Evolutionary conservation across 116 monocot genomes (phyloP), one percentile per base, ranked within the genome.

Genomic region (Posidonia oceanica): DNA sequence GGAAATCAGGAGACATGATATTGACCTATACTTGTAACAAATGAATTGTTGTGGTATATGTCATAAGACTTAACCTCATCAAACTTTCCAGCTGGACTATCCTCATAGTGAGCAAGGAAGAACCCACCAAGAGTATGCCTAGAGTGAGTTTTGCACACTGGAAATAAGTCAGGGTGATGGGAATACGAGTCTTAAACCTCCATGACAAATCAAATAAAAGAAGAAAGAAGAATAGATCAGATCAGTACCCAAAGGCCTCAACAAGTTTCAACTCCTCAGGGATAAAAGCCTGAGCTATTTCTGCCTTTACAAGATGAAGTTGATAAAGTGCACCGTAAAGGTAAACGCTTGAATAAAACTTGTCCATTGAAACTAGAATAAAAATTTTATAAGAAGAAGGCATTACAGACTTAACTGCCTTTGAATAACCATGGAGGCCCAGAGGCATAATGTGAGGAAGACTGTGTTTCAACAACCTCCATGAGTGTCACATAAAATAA

Each of bases 21-120:
- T 36, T 63, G 6, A 6, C 14, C 5, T 36, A 8, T 22, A 67
- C 15, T 1, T 2, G 2, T 58, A 13, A 21, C 58, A 58, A 58
- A 48, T 12, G 5, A 8, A 48, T 48, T 48, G 7, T 29, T 48
- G 7, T 48, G 48, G 48, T 8, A 48, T 48, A 41, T 41, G 39
- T 39, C 41, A 40, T 64, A 39, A 38, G 5, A 40, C 17, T 71
- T 2, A 70, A 96, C 96, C 96, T 96, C 96, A 74, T 96, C 86
- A 75, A 96, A 91, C 51, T 17, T 80, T 76, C 88, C 91, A 56
- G 91, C 88, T 38, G 96, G 96, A 69, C 91, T 91, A 62, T 85
- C 85, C 53, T 96, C 86, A 75, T 96, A 96, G 39, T 78, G 78
- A 52, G 96, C 96, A 69, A 96, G 85, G 75, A 96, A 96, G 70